Evolutionary conservation across 345 rosid species (phyloP), one percentile per base, ranked within the genome.

Genomic region (Sonneratia alba): DNA sequence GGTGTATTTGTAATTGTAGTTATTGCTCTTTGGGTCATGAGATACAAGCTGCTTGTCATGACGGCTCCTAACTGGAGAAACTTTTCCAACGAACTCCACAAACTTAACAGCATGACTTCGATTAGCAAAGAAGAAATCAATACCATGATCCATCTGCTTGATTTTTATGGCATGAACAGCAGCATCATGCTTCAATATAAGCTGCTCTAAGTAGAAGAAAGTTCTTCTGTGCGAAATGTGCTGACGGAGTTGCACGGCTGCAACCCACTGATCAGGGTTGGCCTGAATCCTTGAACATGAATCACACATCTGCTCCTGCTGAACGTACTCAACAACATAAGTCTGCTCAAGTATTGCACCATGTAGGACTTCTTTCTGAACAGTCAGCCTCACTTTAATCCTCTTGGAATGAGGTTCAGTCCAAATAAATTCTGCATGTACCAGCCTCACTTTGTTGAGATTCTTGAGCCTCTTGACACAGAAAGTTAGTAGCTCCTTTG

Each of bases 231-330:
- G 85, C 59, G 82, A 64, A 67, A 82, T 80, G 48, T 79, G 78
- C 69, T 82, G 85, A 36, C 85, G 72, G n/a, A 82, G 82, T 37
- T 79, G 85, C 55, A 82, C 82, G 64, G 72, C 67, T 4, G 83
- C 79, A 42, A 77, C 81, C 85, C 83, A 82, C 74, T 79, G 83
- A 51, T 79, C 78, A 55, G 85, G 85, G 68, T 79, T 79, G 42
- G 80, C 85, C 49, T 77, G 80, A 62, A 82, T 62, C 38, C 80
- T 76, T 6, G 75, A 42, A 71, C 85, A 79, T 40, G 78, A 42
- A 10, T 74, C 80, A 71, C 85, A 81, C 85, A 81, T 64, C 67
- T 74, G 80, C 22, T 77, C 82, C 70, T 76, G 80, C 78, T 71
- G 78, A 72, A 79, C 82, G 69, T 68, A 82, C 78, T 76, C 80